Conservation (phyloP, 2,329 filamentous ascomycete genomes). For the Berkeleyomyces rouxiae region DNA sequence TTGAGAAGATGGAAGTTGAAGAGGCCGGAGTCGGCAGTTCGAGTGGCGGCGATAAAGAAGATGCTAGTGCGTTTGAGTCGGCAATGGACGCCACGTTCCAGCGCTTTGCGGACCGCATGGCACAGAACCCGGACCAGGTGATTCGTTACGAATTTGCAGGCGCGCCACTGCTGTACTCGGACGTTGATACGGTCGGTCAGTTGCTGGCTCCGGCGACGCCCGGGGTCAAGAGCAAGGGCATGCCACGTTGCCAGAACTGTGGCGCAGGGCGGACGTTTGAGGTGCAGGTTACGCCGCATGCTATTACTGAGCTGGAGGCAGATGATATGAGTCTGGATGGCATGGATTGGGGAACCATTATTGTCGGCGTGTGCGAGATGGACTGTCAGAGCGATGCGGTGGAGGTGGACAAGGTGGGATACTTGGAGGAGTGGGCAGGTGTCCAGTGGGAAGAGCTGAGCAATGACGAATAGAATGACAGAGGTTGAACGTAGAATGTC, state of each 20-base stretch:
- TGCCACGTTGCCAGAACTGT: slow-evolving; percentile 66
- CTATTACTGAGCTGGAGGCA: slow-evolving; percentile 74
- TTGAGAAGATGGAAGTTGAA: slow-evolving; percentile 26
- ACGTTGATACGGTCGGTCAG: slow-evolving; percentile 56
- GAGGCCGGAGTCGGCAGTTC: slow-evolving; percentile 19
- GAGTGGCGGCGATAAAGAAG: slow-evolving; percentile 27
- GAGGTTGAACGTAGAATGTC: not conserved
- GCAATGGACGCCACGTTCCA: slow-evolving; percentile 61
- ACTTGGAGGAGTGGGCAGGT: slow-evolving; percentile 90
- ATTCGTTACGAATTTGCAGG: slow-evolving; percentile 68
- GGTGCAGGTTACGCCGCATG: slow-evolving; percentile 78
- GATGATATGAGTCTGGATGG: slow-evolving; percentile 58
- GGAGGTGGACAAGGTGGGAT: slow-evolving; percentile 48
- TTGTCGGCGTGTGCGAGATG: slow-evolving; percentile 66
- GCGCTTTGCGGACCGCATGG: slow-evolving; percentile 60
- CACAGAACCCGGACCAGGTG: slow-evolving; percentile 68
- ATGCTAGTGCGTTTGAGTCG: slow-evolving; percentile 57
- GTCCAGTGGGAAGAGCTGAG: slow-evolving; percentile 87
- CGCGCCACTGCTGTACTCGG: slow-evolving; percentile 61
- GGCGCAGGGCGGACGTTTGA: slow-evolving; percentile 67
- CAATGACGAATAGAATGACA: slow-evolving; percentile 20
- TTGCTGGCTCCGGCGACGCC: slow-evolving; percentile 28
- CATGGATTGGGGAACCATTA: slow-evolving; percentile 96
- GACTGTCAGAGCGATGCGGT: slow-evolving; percentile 54
- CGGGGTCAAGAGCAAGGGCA: slow-evolving; percentile 21